phyloP scores from a whole-genome alignment of 495 filamentous ascomycete genomes.

The Evansstolkia leycettana region DNA sequence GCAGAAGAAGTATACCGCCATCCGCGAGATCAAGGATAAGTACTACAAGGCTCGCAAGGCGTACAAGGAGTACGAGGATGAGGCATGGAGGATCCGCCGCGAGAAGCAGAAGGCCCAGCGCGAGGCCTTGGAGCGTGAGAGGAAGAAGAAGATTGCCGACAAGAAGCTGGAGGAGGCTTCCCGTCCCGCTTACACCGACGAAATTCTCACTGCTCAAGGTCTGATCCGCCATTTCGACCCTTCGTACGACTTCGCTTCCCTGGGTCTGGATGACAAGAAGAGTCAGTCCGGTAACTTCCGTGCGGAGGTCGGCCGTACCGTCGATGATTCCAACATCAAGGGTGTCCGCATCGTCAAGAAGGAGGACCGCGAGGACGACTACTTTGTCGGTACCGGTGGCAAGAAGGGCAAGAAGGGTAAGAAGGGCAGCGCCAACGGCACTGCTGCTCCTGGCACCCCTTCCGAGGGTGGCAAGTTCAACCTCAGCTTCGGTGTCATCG shows the following conservation, averaged over 20 bases:
- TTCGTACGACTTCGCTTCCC: conserved; percentile 48
- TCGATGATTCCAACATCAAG: conserved; percentile 66
- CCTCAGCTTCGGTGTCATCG: conserved; percentile 77
- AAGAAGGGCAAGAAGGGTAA: conserved; percentile 92
- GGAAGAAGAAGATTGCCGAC: conserved; percentile 69
- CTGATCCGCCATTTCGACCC: conserved; percentile 89
- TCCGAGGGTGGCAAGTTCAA: conserved; percentile 58
- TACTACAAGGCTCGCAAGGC: conserved; percentile 70
- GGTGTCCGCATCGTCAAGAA: conserved; percentile 69
- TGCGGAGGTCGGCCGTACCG: conserved; percentile 67
- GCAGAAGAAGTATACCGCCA: conserved; percentile 64
- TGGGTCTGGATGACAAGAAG: conserved; percentile 45
- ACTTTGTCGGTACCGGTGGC: conserved; percentile 65
- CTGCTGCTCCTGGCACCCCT: conserved; percentile 28
- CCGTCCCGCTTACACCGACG: conserved; percentile 73
- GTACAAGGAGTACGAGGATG: conserved; percentile 66
- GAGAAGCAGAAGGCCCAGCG: conserved; percentile 73
- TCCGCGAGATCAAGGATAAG: conserved; percentile 76
- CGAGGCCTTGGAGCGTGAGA: conserved; percentile 58
- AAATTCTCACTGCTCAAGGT: conserved; percentile 76
- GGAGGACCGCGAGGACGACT: conserved; percentile 75
- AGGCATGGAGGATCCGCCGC: conserved; percentile 56
- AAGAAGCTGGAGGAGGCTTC: conserved; percentile 87
- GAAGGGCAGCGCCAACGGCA: conserved; percentile 44
- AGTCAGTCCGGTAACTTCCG: conserved; percentile 57